Base-by-base conservation (phyloP, 2,329 filamentous ascomycete genomes). In the Ceratocystis colombiana region DNA sequence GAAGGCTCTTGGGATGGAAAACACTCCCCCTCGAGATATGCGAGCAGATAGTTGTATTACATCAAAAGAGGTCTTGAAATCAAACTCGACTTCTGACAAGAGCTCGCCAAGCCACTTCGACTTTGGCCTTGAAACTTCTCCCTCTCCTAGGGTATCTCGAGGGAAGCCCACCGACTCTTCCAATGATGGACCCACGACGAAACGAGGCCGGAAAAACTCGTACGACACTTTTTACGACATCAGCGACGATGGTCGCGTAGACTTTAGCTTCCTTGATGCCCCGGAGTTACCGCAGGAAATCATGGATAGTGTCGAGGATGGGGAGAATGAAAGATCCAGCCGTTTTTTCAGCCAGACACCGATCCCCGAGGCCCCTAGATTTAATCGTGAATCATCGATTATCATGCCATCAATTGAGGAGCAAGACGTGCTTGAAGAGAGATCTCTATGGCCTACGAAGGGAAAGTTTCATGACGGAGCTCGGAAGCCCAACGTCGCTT, bases 391-490 rank as follows among this genome's bases (percentile, higher is more conserved):
- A 17, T 53, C 48, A 10, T 53, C 48, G 48, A 53, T 53, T 5
- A 53, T 53, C 22, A 53, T 53, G 48, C 48, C 48, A 3, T 53
- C 48, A 1, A 53, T 53, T 25, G 48, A 53, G 48, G 48, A 53
- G 22, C 48, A 28, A 10, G 48, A 53, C 8, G 4, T 53, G 20
- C 48, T 53, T 10, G 22, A 53, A 53, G 8, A 25, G 10, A 25
- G 48, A 5, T 53, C 48, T 28, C 12, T 53, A 6, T 25, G 22
- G 10, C 48, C 48, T 12, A 15, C 20, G 10, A 53, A 28, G 15
- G 10, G 48, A 22, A 53, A 28, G 48, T 12, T 15, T 4, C 0
- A 22, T 3, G 22, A 53, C 12, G 37, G 10, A 12, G 3, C 10
- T 41, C 37, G 10, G 12, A 41, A 41, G 15, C 1, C 37, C 10